Evolutionary conservation across 495 filamentous ascomycete genomes (phyloP).

Genomic region (Geopyxis carbonaria): DNA sequence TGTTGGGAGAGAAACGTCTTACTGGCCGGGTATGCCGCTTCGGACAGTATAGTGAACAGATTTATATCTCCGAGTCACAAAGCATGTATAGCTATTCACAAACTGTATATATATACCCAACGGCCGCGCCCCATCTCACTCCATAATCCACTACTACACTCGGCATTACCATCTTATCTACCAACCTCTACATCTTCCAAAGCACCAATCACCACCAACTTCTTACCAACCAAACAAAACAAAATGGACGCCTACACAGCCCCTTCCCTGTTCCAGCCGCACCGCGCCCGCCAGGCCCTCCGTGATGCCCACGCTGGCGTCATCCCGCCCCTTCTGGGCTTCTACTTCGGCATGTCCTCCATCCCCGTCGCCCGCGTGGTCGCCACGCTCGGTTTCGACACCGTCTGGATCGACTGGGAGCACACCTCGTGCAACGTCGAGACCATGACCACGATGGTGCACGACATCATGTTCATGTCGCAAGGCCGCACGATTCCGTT

Average conservation of each 20-base stretch:
- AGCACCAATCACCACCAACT: too few species aligned
- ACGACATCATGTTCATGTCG: slow-evolving; percentile 30
- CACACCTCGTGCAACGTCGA: slow-evolving; percentile 30
- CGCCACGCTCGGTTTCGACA: slow-evolving; percentile 29
- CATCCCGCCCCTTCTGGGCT: slow-evolving; percentile 29
- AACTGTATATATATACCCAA: too few species aligned
- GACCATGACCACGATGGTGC: slow-evolving; percentile 34
- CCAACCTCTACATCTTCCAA: too few species aligned
- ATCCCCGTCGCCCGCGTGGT: slow-evolving; percentile 26
- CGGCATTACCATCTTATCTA: too few species aligned
- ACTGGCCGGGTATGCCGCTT: too few species aligned
- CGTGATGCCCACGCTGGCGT: slow-evolving; percentile 30
- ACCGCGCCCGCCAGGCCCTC: slow-evolving; percentile 30
- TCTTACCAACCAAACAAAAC: too few species aligned
- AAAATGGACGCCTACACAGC: slow-evolving; percentile 30
- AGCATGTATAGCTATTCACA: too few species aligned
- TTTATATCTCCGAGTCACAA: too few species aligned
- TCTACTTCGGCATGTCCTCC: slow-evolving; percentile 27
- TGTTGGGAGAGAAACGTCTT: too few species aligned
- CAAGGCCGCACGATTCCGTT: slow-evolving; percentile 29
- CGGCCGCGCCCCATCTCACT: too few species aligned
- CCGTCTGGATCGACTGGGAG: slow-evolving; percentile 33
- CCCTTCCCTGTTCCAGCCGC: slow-evolving; percentile 31
- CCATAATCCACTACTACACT: too few species aligned
- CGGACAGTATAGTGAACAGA: too few species aligned